Conservation (phyloP, 768 basidiomycete species). For the Steccherinum ochraceum region DNA sequence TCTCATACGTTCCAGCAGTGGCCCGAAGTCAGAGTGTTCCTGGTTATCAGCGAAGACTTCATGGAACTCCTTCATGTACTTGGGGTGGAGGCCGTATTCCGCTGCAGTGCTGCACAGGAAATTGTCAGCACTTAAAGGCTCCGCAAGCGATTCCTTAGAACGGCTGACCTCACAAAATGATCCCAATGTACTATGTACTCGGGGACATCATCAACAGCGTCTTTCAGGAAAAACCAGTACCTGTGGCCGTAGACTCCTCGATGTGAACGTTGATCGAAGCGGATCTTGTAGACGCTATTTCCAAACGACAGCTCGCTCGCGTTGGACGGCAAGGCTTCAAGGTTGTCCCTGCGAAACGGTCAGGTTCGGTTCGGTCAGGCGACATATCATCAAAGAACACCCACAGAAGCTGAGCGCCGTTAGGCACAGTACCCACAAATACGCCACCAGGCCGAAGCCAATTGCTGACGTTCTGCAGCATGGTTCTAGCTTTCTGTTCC, state of each 20-base stretch:
- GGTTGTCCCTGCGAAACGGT: slow-evolving; percentile 64
- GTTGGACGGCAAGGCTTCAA: slow-evolving; percentile 64
- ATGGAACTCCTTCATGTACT: slow-evolving; percentile 89
- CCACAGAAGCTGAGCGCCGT: slow-evolving; percentile 77
- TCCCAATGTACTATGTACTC: slow-evolving; percentile 98
- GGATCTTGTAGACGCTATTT: slow-evolving; percentile 85
- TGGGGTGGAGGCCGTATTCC: slow-evolving; percentile 66
- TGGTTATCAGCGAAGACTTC: slow-evolving; percentile 80
- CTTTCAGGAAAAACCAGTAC: slow-evolving; percentile 89
- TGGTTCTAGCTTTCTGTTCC: slow-evolving; percentile 77
- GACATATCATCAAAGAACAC: slow-evolving; percentile 20
- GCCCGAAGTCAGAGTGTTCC: slow-evolving; percentile 71
- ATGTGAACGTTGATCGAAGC: slow-evolving; percentile 67
- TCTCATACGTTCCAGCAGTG: slow-evolving; percentile 85
- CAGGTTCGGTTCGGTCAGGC: slow-evolving; percentile 1
- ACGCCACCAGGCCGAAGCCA: slow-evolving; percentile 79
- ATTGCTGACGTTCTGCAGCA: slow-evolving; percentile 85
- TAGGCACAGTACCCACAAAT: slow-evolving; percentile 98
- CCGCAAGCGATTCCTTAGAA: too few species aligned
- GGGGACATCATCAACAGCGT: slow-evolving; percentile 95
- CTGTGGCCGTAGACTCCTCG: slow-evolving; percentile 78
- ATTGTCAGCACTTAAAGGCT: neutral
- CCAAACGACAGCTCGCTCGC: slow-evolving; percentile 75
- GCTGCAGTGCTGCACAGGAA: slow-evolving; percentile 60
- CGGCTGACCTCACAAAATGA: slow-evolving; percentile 79